Conservation (phyloP, 106 monocot species). For the Apostasia shenzhenica region DNA sequence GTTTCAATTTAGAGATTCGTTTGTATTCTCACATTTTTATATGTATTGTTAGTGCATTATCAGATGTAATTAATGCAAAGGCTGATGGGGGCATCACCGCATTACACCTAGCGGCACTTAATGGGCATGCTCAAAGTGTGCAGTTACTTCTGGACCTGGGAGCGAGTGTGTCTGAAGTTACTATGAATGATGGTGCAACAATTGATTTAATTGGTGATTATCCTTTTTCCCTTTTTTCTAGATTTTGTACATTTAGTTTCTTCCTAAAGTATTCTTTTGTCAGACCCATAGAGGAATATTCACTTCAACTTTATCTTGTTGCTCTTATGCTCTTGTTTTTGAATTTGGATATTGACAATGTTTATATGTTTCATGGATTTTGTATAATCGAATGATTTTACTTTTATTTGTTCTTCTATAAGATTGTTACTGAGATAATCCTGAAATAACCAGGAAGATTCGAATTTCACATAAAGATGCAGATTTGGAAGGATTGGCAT, state of each 20-base stretch:
- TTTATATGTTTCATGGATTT: no score
- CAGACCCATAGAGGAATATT: not conserved
- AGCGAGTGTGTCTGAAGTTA: constrained; percentile 47
- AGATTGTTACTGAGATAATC: no score
- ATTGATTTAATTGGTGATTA: constrained; percentile 72
- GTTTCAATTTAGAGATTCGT: no score
- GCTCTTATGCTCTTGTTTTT: no score
- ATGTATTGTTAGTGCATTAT: constrained; percentile 35
- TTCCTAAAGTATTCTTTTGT: not conserved
- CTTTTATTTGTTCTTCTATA: no score
- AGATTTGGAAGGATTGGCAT: no score
- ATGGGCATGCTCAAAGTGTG: constrained; percentile 66
- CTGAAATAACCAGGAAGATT: no score
- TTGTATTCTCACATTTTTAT: not conserved
- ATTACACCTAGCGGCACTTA: constrained; percentile 81
- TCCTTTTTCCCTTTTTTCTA: not conserved
- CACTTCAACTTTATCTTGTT: no score
- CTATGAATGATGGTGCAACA: constrained; percentile 76
- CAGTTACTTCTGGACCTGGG: constrained; percentile 76
- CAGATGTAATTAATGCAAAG: constrained; percentile 38
- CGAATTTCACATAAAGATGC: no score
- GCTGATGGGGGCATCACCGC: constrained; percentile 85
- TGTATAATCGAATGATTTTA: no score
- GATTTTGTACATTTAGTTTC: not conserved
- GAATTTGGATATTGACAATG: no score